Evolutionary conservation across 257 asterid genomes (phyloP).

Genomic region (Solanum habrochaites): DNA sequence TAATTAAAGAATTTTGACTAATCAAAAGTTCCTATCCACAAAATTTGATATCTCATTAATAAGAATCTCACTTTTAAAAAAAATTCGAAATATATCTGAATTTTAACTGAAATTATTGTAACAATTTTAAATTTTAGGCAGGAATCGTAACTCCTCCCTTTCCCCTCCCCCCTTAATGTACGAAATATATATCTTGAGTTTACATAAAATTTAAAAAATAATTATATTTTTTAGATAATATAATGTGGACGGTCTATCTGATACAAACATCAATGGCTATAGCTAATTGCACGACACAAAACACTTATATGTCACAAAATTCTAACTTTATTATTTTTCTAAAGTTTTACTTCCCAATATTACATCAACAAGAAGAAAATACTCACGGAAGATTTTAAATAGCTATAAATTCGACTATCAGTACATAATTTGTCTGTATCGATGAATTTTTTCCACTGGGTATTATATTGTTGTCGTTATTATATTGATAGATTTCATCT

Average conservation of each 20-base stretch:
- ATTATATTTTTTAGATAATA: too few relatives aligned
- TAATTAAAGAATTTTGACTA: background rate
- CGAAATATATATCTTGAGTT: fast-evolving
- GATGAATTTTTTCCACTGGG: background rate
- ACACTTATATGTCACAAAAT: too few relatives aligned
- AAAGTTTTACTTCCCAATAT: too few relatives aligned
- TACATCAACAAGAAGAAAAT: background rate
- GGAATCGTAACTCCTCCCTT: too few relatives aligned
- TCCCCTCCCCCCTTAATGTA: too few relatives aligned
- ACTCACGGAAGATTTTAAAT: background rate
- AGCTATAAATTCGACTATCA: background rate
- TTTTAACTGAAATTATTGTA: too few relatives aligned
- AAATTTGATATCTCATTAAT: background rate
- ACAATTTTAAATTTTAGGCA: too few relatives aligned
- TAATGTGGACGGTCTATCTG: background rate
- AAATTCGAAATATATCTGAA: too few relatives aligned
- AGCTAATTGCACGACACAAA: too few relatives aligned
- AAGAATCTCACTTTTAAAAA: background rate
- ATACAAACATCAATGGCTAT: background rate
- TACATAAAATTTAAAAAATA: too few relatives aligned
- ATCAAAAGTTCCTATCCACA: background rate
- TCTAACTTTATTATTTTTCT: too few relatives aligned
- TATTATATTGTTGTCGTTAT: too few relatives aligned
- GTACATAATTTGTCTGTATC: background rate
- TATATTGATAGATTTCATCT: background rate